Base-by-base conservation (phyloP, 2,329 filamentous ascomycete species). In the Daldinia sp. region DNA sequence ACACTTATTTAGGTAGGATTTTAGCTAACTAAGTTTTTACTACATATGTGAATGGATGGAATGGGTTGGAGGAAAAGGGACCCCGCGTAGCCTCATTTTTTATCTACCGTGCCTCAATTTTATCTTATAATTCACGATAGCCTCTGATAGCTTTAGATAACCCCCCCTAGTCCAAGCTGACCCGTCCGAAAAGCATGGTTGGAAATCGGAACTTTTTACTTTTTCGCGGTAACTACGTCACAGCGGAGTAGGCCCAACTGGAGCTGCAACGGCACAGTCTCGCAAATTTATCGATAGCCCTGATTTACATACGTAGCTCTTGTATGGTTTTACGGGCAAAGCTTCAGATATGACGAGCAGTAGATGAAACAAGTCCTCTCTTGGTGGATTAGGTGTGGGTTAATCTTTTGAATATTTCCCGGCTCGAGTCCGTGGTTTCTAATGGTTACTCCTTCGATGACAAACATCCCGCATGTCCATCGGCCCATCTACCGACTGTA, bases 321-420 rank as follows among this genome's bases (percentile, higher is more conserved):
- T n/a, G n/a, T n/a, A n/a, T n/a, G n/a, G n/a, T 34, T 60, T 37
- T 59, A 43, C 32, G 51, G 35, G 19, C 47, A 45, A n/a, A 32
- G 30, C 48, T 54, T 43, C 52, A 67, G 48, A 61, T 61, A 60
- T 61, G 61, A 66, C 57, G 62, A 41, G 32, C 58, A 64, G 61
- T 11, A 63, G 53, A 58, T 64, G 64, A 57, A 61, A 66, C 61
- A 57, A 61, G 61, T 58, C 50, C n/a, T n/a, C n/a, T 58, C 51
- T 47, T 64, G 49, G 58, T 51, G 39, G 58, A 51, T 62, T n/a
- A n/a, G n/a, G n/a, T n/a, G n/a, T n/a, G n/a, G n/a, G n/a, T n/a
- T n/a, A n/a, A n/a, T n/a, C n/a, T n/a, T n/a, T n/a, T n/a, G n/a
- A n/a, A n/a, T n/a, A 56, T 56, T 61, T 41, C 29, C 49, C 49